phyloP scores from a whole-genome alignment of 83 land plant species.

The Diphasiastrum complanatum region DNA sequence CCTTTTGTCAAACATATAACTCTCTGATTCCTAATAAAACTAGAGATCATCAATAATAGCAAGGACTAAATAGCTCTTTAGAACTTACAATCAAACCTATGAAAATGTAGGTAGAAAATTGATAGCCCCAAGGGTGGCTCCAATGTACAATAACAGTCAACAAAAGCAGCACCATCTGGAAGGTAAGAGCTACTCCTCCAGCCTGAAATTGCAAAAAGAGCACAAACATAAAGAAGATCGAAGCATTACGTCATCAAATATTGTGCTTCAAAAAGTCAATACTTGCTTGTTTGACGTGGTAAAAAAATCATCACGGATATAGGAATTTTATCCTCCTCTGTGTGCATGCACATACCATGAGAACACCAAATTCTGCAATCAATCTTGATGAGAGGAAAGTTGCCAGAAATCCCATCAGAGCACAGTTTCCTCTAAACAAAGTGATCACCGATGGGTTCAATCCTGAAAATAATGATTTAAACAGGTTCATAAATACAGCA shows the following conservation, averaged over 20 bases:
- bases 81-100: slow-evolving; percentile 69
- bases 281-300: no score
- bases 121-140: slow-evolving; percentile 52
- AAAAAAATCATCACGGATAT: neutral
- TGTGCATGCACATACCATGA: no score
- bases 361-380: slow-evolving; percentile 67
- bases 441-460: slow-evolving; percentile 87
- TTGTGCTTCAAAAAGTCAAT: no score
- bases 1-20: neutral
- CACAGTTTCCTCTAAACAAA: slow-evolving; percentile 85
- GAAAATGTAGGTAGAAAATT: slow-evolving; percentile 54
- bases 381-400: slow-evolving; percentile 75
- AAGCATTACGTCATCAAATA: neutral
- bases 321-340: no score
- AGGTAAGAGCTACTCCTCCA: slow-evolving; percentile 78
- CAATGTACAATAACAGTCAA: slow-evolving; percentile 72
- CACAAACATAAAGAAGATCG: neutral
- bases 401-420: slow-evolving; percentile 90
- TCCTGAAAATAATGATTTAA: slow-evolving; percentile 38
- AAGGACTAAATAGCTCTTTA: neutral
- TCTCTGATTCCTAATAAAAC: neutral
- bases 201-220: slow-evolving; percentile 51
- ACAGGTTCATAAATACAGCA: neutral
- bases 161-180: slow-evolving; percentile 73
- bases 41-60: neutral